Conservation (phyloP, 177 flowering plant genomes). For the Tripterygium wilfordii region DNA sequence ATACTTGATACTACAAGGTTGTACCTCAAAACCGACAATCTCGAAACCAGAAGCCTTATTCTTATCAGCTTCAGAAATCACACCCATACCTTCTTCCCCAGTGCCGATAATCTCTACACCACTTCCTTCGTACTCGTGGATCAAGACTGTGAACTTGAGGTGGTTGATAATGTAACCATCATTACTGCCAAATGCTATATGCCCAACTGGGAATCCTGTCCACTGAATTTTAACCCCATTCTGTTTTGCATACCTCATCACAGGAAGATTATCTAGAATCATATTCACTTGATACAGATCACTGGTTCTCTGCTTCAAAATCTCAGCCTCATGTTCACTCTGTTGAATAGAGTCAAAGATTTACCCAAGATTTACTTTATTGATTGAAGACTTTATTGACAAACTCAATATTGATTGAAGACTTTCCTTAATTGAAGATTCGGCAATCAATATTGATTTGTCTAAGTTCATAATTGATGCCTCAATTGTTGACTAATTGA, state of each 20-base stretch:
- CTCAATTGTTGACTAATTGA: no score
- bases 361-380: no score
- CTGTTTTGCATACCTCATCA: conserved; percentile 55
- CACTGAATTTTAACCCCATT: conserved; percentile 55
- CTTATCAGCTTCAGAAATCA: conserved; percentile 36
- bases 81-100: conserved; percentile 60
- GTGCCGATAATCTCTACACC: conserved; percentile 56
- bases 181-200: conserved; percentile 26
- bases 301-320: conserved; percentile 58
- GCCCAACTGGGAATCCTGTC: conserved; percentile 80
- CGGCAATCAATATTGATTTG: no score
- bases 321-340: conserved; percentile 46
- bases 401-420: no score
- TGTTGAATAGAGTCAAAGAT: no score
- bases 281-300: conserved; percentile 78
- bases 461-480: no score
- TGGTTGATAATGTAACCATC: no score
- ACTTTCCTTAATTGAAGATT: no score
- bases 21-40: conserved; percentile 76
- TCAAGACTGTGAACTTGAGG: conserved; percentile 53
- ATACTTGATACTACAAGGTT: conserved; percentile 63
- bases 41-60: conserved; percentile 60
- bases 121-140: conserved; percentile 78
- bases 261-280: conserved; percentile 76
- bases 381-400: no score